Evolutionary conservation across 495 filamentous ascomycete genomes (phyloP), one percentile per base, ranked within the genome.

Genomic region (Talaromyces trachyspermus): DNA sequence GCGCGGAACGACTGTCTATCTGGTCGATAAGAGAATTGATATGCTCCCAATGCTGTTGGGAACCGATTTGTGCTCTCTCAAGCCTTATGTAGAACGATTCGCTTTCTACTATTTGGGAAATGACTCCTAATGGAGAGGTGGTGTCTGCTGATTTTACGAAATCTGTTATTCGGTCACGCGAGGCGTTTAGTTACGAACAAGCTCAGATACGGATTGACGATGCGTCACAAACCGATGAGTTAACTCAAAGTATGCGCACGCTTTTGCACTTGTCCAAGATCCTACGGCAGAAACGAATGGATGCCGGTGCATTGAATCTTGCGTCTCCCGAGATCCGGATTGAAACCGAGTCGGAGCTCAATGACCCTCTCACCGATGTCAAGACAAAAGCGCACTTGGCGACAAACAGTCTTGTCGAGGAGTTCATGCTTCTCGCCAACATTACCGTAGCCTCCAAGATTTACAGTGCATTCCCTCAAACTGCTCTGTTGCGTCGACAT

Each of bases 401-500:
- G 57, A 98, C 92, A 46, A 97, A 96, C 72, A 96, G 90, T 19
- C 76, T 98, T 5, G 92, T 98, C 19, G 92, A 98, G 58, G 92
- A 98, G 56, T 97, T 98, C 74, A 98, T 98, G 92, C 76, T 97
- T 57, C 86, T 97, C 58, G 92, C 94, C 71, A 98, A 97, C 66
- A 95, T 86, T 59, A 87, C 81, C 50, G 92, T 98, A 19, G 92
- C 89, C 5, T 69, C 78, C 30, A 94, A 87, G 58, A 88, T 94
- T 54, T 87, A 91, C 68, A 74, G 83, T 43, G 79, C 88, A 10
- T 97, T 95, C 70, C 89, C 92, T 0, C 90, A 96, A 62, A 97
- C 90, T 2, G 94, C 94, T 32, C 79, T 98, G 59, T 79, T 98
- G 7, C 86, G 92, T 42, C 80, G 92, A 25, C 92, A 98, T 72